phyloP scores from a whole-genome alignment of 2,329 filamentous ascomycete genomes.

The Pseudocercospora fijiensis region DNA sequence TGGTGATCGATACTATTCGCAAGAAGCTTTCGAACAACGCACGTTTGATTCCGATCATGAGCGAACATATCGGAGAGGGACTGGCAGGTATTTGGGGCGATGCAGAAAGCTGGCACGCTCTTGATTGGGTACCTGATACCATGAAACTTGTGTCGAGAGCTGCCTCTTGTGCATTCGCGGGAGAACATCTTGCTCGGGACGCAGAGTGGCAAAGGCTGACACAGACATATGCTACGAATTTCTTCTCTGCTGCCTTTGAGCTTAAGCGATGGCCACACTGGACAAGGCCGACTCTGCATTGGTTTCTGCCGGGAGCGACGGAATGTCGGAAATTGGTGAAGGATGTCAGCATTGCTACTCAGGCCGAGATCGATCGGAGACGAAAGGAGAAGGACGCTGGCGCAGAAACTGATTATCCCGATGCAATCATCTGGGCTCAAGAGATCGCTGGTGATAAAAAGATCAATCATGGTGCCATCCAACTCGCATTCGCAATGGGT shows the following conservation, averaged over 20 bases:
- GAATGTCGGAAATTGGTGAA: neutral
- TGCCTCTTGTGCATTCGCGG: neutral
- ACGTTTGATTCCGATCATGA: neutral
- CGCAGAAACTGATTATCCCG: neutral
- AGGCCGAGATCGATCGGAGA: neutral
- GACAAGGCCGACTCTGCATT: neutral
- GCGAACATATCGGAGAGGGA: neutral
- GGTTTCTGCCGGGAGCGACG: neutral
- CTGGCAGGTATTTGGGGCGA: neutral
- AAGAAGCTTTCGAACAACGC: neutral
- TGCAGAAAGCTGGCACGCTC: neutral
- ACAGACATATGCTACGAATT: neutral
- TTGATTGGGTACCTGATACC: neutral
- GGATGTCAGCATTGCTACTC: neutral
- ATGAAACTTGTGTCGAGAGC: neutral
- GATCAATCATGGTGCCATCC: neutral
- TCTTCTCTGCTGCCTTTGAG: neutral
- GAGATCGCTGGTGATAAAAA: neutral
- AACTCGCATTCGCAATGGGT: neutral
- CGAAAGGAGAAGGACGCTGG: neutral
- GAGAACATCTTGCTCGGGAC: neutral
- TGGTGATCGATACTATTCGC: neutral
- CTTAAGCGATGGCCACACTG: neutral
- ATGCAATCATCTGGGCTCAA: neutral
- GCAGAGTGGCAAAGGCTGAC: neutral